phyloP scores from a whole-genome alignment of 1,139 yeast species.

The Dujonia santamariae region DNA sequence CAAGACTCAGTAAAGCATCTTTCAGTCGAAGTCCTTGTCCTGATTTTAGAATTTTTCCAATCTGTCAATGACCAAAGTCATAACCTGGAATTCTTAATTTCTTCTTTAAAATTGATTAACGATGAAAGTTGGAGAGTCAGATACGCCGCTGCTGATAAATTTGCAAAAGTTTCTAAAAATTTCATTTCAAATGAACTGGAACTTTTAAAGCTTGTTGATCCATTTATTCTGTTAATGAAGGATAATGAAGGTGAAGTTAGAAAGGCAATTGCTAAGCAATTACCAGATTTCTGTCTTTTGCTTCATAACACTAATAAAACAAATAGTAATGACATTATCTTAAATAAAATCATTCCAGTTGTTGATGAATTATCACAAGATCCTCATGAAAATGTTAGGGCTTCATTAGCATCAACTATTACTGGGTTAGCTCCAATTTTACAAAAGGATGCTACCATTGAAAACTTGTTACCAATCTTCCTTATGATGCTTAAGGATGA shows the following conservation, averaged over 20 bases:
- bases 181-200: constrained; percentile 56
- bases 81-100: constrained; percentile 57
- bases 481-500: constrained; percentile 95
- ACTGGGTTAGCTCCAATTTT: constrained; percentile 85
- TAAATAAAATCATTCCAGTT: constrained; percentile 75
- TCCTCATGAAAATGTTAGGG: constrained; percentile 89
- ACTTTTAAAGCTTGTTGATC: constrained; percentile 57
- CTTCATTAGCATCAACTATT: constrained; percentile 85
- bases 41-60: constrained; percentile 65
- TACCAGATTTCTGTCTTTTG: constrained; percentile 72
- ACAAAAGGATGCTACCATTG: constrained; percentile 82
- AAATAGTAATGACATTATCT: constrained; percentile 39
- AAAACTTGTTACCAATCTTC: constrained; percentile 81
- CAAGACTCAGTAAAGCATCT: constrained; percentile 95
- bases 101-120: constrained; percentile 60
- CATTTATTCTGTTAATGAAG: constrained; percentile 73
- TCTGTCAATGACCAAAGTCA: constrained; percentile 54
- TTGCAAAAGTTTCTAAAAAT: constrained; percentile 67
- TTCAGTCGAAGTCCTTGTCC: constrained; percentile 80
- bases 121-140: constrained; percentile 99
- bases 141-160: constrained; percentile 94
- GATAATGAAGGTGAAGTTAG: constrained; percentile 97
- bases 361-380: constrained; percentile 85
- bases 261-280: constrained; percentile 88
- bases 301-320: constrained; percentile 17